phyloP scores from a whole-genome alignment of 768 basidiomycete genomes.

The Grammothele lineata region DNA sequence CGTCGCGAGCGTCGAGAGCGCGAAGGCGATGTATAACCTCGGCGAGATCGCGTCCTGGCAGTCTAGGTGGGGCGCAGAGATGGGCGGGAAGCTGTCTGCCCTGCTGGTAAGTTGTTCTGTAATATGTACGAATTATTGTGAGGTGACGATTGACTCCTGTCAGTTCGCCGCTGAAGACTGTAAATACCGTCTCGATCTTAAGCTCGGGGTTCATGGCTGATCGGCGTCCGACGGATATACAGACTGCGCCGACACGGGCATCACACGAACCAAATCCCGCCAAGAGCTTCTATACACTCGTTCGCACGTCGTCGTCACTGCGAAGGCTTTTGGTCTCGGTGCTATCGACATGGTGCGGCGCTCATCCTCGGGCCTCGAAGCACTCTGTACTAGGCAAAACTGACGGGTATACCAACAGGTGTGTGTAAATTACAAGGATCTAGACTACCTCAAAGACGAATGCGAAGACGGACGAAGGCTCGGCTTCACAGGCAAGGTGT shows the following conservation, averaged over 20 bases:
- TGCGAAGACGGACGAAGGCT: conserved; percentile 73
- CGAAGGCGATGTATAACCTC: conserved; percentile 61
- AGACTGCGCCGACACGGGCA: conserved; percentile 90
- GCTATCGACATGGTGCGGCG: conserved; percentile 83
- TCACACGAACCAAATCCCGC: conserved; percentile 71
- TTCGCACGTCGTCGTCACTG: conserved; percentile 74
- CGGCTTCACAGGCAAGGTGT: conserved; percentile 90
- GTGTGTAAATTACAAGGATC: conserved; percentile 83
- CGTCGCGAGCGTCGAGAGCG: conserved; percentile 85
- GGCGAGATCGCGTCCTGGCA: conserved; percentile 70
- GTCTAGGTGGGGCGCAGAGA: conserved; percentile 37
- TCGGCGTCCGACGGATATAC: neutral
- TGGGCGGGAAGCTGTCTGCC: conserved; percentile 55
- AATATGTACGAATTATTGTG: neutral
- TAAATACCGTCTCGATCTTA: conserved; percentile 29
- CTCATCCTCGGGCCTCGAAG: too few relatives aligned
- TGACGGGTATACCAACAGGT: conserved; percentile 54
- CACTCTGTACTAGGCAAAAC: too few relatives aligned
- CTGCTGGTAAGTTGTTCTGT: conserved; percentile 50
- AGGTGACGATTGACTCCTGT: neutral
- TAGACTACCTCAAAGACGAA: conserved; percentile 63
- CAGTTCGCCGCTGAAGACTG: conserved; percentile 97
- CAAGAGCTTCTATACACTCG: conserved; percentile 80
- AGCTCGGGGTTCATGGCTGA: neutral
- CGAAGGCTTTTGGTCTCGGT: conserved; percentile 77